These are phyloP conservation scores for Scenedesmus sp. DNA, from an alignment of 163 green algal genomes.

Conservation along the genomic window DNA sequence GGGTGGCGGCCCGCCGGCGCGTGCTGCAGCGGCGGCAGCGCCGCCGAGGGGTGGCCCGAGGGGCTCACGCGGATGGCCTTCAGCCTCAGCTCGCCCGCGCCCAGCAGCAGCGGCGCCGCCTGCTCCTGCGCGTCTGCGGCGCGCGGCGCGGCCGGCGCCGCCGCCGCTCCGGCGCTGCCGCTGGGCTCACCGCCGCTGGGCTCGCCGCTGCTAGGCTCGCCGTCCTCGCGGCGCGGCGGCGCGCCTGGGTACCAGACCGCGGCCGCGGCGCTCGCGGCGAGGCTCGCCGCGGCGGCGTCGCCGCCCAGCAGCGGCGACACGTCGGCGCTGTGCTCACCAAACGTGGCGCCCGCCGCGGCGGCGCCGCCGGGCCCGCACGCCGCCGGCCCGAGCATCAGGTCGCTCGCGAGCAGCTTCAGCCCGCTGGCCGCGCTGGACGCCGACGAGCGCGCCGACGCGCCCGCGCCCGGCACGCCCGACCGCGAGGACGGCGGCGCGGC, in stretches of 20 bases:
- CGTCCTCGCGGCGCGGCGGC: no score
- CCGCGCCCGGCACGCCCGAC: no score
- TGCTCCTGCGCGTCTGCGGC: constrained; percentile 1
- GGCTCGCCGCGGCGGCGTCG: constrained; percentile 1
- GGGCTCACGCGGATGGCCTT: constrained; percentile 1
- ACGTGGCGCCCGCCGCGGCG: constrained; percentile 15
- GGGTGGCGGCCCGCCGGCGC: background rate
- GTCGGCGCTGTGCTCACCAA: no score
- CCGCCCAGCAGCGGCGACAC: constrained; percentile 7
- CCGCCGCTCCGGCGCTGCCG: no score
- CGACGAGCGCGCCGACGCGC: background rate
- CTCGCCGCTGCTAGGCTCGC: no score
- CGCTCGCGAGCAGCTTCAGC: constrained; percentile 21
- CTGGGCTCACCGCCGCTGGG: no score
- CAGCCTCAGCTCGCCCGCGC: background rate
- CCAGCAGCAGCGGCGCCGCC: constrained; percentile 11
- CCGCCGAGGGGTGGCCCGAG: background rate
- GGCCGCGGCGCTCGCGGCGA: constrained; percentile 11
- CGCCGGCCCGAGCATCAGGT: constrained; percentile 2
- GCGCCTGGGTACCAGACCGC: background rate
- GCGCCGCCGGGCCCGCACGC: background rate
- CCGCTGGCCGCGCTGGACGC: background rate
- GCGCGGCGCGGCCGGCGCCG: background rate
- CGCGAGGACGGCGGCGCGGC: no score
- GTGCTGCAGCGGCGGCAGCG: constrained; percentile 1